Percentiles rank a stretch among this genome's conserved stretches.
phyloP scores from a whole-genome alignment of 2,329 filamentous ascomycete genomes.

The Fusarium anguioides region DNA sequence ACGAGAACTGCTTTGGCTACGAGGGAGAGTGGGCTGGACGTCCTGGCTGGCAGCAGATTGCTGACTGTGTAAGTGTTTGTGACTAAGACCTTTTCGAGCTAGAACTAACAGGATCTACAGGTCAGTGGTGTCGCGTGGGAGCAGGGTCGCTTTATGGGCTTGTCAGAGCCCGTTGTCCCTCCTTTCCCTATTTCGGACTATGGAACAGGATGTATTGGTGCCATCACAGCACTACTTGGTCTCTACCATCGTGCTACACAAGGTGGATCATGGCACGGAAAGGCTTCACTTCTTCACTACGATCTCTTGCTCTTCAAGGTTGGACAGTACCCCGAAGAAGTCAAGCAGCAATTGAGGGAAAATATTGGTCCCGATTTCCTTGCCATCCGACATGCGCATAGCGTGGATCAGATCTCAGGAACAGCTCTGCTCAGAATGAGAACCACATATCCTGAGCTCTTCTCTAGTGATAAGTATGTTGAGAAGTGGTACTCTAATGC shows the following conservation, averaged over 20 bases:
- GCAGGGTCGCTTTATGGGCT: constrained; percentile 71
- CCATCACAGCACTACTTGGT: constrained; percentile 72
- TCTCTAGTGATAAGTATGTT: constrained; percentile 18
- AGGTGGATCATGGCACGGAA: constrained; percentile 75
- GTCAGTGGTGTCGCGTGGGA: constrained; percentile 68
- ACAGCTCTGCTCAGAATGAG: constrained; percentile 62
- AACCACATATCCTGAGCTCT: constrained; percentile 28
- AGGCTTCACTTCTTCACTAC: constrained; percentile 73
- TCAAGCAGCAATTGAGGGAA: constrained; percentile 63
- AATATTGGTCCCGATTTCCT: constrained; percentile 65
- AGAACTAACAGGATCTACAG: constrained; percentile 44
- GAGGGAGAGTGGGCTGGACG: constrained; percentile 68
- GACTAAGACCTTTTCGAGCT: fast-evolving
- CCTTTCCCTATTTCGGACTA: constrained; percentile 74
- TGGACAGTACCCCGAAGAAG: constrained; percentile 64
- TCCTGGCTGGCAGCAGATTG: constrained; percentile 79
- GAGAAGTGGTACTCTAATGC: constrained; percentile 39
- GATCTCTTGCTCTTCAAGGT: constrained; percentile 72
- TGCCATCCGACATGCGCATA: constrained; percentile 68
- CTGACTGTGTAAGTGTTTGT: constrained; percentile 63
- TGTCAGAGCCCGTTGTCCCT: constrained; percentile 72
- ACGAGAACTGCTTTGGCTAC: constrained; percentile 78
- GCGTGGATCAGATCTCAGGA: constrained; percentile 73
- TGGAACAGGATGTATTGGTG: constrained; percentile 77
- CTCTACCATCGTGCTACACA: constrained; percentile 70